These are phyloP conservation scores for Hippophae rhamnoides DNA, from an alignment of 306 rosid genomes.

Conservation along the genomic window DNA sequence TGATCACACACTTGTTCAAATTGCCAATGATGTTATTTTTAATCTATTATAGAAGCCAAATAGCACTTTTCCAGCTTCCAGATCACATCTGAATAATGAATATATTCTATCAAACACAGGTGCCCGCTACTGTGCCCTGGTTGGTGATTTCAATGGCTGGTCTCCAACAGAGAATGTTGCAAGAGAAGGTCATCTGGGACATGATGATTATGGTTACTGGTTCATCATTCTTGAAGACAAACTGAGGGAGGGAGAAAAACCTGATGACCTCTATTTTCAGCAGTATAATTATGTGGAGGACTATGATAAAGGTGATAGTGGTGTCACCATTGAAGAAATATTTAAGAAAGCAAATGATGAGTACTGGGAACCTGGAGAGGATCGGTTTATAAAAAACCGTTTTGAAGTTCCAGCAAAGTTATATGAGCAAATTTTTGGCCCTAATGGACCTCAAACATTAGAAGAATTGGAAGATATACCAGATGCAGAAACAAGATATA, in stretches of 20 bases:
- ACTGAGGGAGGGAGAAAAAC: conserved; percentile 74
- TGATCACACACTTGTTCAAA: not conserved
- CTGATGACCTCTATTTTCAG: conserved; percentile 88
- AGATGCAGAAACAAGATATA: conserved; percentile 84
- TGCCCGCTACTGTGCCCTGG: conserved; percentile 85
- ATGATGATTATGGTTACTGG: conserved; percentile 95
- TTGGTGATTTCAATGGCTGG: conserved; percentile 88
- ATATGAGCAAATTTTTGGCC: conserved; percentile 87
- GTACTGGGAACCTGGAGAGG: conserved; percentile 97
- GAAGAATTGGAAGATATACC: conserved; percentile 78
- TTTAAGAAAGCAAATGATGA: conserved; percentile 70
- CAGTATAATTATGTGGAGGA: conserved; percentile 85
- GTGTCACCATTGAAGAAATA: conserved; percentile 68
- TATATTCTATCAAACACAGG: conserved; percentile 38
- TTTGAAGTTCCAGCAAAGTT: conserved; percentile 72
- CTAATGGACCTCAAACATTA: conserved; percentile 86
- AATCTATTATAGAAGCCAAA: not conserved
- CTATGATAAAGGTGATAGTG: conserved; percentile 91
- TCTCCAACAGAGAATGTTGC: conserved; percentile 83
- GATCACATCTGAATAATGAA: conserved; percentile 18
- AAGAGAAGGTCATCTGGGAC: conserved; percentile 82
- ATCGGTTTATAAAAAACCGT: conserved; percentile 62
- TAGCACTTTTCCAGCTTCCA: conserved; percentile 8
- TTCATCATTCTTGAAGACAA: conserved; percentile 83
- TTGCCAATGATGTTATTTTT: not conserved